phyloP scores from a whole-genome alignment of 2,329 filamentous ascomycete genomes.

The Colletotrichum australisinense region DNA sequence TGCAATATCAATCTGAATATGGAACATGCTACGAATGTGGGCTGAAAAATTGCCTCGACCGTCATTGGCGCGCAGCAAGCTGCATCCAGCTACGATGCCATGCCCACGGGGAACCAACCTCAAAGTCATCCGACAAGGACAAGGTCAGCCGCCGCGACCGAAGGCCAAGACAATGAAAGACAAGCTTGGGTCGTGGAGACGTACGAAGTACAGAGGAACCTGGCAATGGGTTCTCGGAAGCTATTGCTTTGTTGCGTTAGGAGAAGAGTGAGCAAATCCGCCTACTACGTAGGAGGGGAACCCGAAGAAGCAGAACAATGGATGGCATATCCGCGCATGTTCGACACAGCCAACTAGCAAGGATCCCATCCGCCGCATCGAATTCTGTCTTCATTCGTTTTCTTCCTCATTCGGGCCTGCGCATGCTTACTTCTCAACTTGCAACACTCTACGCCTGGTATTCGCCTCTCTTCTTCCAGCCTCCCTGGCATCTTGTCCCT shows the following conservation, averaged over 20 bases:
- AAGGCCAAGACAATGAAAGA: neutral
- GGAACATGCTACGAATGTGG: neutral
- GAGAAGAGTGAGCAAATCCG: neutral
- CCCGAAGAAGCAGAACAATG: neutral
- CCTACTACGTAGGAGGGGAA: neutral
- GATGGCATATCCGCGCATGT: neutral
- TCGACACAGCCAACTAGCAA: neutral
- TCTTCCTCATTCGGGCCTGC: neutral
- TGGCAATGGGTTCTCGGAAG: neutral
- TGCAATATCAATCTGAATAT: neutral
- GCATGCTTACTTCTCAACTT: neutral
- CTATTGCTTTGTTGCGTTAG: constrained; percentile 11
- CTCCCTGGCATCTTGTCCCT: neutral
- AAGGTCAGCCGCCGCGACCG: neutral
- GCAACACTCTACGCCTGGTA: neutral
- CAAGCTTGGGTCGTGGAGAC: constrained; percentile 13
- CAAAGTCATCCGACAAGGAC: neutral
- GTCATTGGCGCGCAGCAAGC: constrained; percentile 9
- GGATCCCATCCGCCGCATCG: neutral
- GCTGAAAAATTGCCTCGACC: neutral
- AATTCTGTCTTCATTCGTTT: neutral
- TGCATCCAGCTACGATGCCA: neutral
- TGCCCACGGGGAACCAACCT: neutral
- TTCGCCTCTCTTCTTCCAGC: neutral
- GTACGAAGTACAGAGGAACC: neutral